Conservation (phyloP, 1,284 basidiomycete species). For the Ganoderma resinaceum region DNA sequence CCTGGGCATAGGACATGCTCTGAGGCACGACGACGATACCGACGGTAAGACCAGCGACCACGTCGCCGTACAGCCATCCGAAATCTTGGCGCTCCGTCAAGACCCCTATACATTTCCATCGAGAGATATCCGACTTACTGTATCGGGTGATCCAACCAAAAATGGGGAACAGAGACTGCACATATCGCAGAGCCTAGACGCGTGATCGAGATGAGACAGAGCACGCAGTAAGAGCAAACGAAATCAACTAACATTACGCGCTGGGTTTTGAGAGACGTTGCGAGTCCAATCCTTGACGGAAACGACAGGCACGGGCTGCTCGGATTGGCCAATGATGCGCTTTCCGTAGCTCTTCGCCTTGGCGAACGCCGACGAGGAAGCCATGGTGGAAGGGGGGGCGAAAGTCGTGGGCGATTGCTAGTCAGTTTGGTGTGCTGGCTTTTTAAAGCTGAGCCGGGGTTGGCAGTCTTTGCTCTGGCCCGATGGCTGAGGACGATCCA, state of each 20-base stretch:
- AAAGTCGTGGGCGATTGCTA: conserved; percentile 10
- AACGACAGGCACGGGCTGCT: conserved; percentile 62
- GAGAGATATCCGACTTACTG: conserved; percentile 55
- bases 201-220: conserved; percentile 13
- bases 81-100: conserved; percentile 52
- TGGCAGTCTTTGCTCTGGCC: conserved; percentile 4
- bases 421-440: conserved; percentile 11
- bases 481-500: conserved; percentile 19
- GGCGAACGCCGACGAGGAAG: conserved; percentile 35
- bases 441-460: conserved; percentile 11
- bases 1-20: conserved; percentile 83
- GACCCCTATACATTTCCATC: neutral
- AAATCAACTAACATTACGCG: conserved; percentile 49
- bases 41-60: conserved; percentile 90
- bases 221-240: conserved; percentile 17
- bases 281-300: conserved; percentile 61
- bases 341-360: conserved; percentile 61
- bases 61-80: conserved; percentile 80
- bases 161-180: conserved; percentile 83
- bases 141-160: conserved; percentile 85
- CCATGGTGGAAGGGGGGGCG: conserved; percentile 42
- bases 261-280: conserved; percentile 51
- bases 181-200: conserved; percentile 63
- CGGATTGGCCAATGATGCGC: conserved; percentile 65
- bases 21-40: conserved; percentile 93